phyloP scores from a whole-genome alignment of 1,284 basidiomycete genomes.

The Ganoderma sp. region DNA sequence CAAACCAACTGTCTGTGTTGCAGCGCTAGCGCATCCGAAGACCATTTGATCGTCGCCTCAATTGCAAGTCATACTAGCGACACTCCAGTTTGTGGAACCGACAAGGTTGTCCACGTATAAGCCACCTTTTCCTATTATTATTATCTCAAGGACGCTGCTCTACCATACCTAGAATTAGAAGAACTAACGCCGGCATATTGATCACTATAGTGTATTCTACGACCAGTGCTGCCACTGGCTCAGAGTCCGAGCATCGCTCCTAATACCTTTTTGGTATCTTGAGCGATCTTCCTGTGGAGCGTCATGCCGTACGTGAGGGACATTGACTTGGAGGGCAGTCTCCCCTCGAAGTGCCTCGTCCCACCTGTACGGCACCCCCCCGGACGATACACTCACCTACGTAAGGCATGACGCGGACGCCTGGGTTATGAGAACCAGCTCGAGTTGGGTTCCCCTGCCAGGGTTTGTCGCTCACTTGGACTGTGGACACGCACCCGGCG shows the following conservation, averaged over 20 bases:
- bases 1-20: not conserved
- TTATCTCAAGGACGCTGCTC: too few relatives aligned
- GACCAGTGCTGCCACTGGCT: too few relatives aligned
- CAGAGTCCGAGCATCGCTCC: too few relatives aligned
- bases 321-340: slow-evolving; percentile 7
- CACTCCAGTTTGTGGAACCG: too few relatives aligned
- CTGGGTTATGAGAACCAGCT: not conserved
- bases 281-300: not conserved
- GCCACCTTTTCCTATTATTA: too few relatives aligned
- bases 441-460: slow-evolving; percentile 12
- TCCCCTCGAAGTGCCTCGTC: not conserved
- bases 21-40: not conserved
- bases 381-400: too few relatives aligned
- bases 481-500: not conserved
- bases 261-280: not conserved
- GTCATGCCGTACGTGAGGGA: slow-evolving; percentile 25
- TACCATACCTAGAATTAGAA: too few relatives aligned
- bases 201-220: too few relatives aligned
- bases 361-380: not conserved
- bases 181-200: too few relatives aligned
- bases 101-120: too few relatives aligned
- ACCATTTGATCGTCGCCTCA: not conserved
- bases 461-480: not conserved
- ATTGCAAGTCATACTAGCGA: too few relatives aligned
- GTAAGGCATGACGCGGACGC: too few relatives aligned